phyloP scores from a whole-genome alignment of 495 filamentous ascomycete genomes.

The Hypoxylon lienhwacheense region DNA sequence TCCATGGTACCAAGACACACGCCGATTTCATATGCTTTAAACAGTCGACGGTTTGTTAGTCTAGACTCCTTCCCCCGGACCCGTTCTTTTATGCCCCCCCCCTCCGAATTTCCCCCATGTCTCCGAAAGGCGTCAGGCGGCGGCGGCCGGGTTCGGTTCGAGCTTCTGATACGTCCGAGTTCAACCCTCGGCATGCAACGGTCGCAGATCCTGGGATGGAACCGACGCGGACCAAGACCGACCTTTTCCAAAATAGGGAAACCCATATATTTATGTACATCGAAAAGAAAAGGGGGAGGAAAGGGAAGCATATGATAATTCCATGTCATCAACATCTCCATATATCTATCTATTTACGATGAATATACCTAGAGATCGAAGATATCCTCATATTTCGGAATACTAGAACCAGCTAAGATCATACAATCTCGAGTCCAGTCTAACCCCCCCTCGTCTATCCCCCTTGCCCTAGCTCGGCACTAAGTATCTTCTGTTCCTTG shows the following conservation, averaged over 20 bases:
- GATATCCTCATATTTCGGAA: slow-evolving; percentile 6
- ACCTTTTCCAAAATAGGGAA: slow-evolving; percentile 16
- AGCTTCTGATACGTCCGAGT: slow-evolving; percentile 17
- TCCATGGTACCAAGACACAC: background rate
- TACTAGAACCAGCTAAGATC: slow-evolving; percentile 24
- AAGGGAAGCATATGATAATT: slow-evolving; percentile 16
- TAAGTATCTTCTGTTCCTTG: slow-evolving; percentile 9
- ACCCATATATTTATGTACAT: too few relatives aligned
- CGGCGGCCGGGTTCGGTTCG: slow-evolving; percentile 7
- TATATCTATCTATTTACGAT: too few relatives aligned
- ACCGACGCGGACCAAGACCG: slow-evolving; percentile 16
- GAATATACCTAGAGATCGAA: background rate
- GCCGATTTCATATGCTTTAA: slow-evolving; percentile 15
- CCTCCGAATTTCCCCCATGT: slow-evolving; percentile 19
- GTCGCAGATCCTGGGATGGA: slow-evolving; percentile 22
- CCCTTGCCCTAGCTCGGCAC: slow-evolving; percentile 3
- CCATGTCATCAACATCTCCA: background rate
- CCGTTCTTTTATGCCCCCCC: slow-evolving; percentile 13
- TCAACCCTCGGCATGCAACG: slow-evolving; percentile 20
- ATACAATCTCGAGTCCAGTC: background rate
- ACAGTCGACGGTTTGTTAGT: too few relatives aligned
- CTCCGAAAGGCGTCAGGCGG: background rate
- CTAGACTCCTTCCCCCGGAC: slow-evolving; percentile 33
- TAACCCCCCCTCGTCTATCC: background rate
- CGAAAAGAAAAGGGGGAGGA: too few relatives aligned